phyloP scores from a whole-genome alignment of 805 yeast species.

The Candida morakotiae region DNA sequence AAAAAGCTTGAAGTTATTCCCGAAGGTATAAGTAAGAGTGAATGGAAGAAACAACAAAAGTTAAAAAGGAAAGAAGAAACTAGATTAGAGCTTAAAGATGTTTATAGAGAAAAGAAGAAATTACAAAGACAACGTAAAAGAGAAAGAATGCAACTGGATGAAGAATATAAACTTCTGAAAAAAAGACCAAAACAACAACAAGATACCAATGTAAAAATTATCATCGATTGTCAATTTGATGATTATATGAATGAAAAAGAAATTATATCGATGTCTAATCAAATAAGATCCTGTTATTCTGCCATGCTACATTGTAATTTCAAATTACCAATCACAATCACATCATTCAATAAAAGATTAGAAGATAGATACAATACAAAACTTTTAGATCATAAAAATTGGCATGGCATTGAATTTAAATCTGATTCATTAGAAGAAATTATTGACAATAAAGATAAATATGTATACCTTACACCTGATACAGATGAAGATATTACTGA shows the following conservation, averaged over 20 bases:
- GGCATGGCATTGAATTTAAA: slow-evolving; percentile 61
- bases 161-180: slow-evolving; percentile 24
- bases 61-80: slow-evolving; percentile 56
- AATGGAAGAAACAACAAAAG: slow-evolving; percentile 73
- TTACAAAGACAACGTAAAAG: slow-evolving; percentile 24
- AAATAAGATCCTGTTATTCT: slow-evolving; percentile 78
- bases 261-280: slow-evolving; percentile 67
- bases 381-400: slow-evolving; percentile 53
- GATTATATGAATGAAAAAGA: slow-evolving; percentile 79
- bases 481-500: slow-evolving; percentile 65
- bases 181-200: slow-evolving; percentile 40
- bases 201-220: slow-evolving; percentile 47
- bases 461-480: slow-evolving; percentile 81
- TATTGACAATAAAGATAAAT: slow-evolving; percentile 30
- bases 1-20: slow-evolving; percentile 40
- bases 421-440: slow-evolving; percentile 27
- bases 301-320: slow-evolving; percentile 61
- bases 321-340: slow-evolving; percentile 55
- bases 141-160: slow-evolving; percentile 19
- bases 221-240: slow-evolving; percentile 91
- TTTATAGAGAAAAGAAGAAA: slow-evolving; percentile 53
- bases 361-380: slow-evolving; percentile 64
- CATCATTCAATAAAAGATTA: slow-evolving; percentile 64
- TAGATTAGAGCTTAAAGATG: slow-evolving; percentile 55
- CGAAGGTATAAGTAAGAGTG: slow-evolving; percentile 82